Evolutionary conservation across 2,329 filamentous ascomycete species (phyloP), one percentile per base, ranked within the genome.

Genomic region (Byssoonygena ceratinophila): DNA sequence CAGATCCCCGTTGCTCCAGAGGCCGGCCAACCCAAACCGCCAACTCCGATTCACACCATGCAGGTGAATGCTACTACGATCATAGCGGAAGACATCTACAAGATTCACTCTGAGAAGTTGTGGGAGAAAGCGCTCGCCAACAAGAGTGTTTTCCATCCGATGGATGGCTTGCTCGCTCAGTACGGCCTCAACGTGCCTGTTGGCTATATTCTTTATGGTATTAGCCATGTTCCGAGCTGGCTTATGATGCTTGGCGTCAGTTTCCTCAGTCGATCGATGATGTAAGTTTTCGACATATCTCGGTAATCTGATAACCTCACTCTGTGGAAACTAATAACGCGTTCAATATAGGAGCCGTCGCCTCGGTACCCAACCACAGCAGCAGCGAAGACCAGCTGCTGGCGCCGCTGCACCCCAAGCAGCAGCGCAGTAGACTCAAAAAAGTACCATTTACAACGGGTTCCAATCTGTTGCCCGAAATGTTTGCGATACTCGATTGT

Each of bases 231-330:
- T 58, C 81, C 81, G 2, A 81, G 76, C 60, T 84, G 81, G 81
- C 61, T 77, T 54, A 76, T 82, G 57, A 83, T 84, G 81, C 75
- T 84, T 57, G 66, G 72, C 39, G 77, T 84, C 65, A 79, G 75
- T 51, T 77, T 83, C 65, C 62, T 80, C 59, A 81, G 76, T 68
- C 70, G 80, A 60, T 75, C 73, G 11, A 70, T 83, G 63, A 82
- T 83, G 80, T 81, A 68, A 74, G 77, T 66, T 50, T 53, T 1
- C 12, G 3, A 14, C 25, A 29, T 29, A 25, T 2, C 22, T 40
- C 2, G 37, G 18, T 40, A 2, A 5, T 5, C 34, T 4, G 36
- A 18, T 25, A 12, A 16, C n/a, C n/a, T 36, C 5, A 9, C 18
- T 39, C 29, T 14, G n/a, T 32, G 3, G 20, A 20, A 31, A 29